A percentile compares a stretch with the other conserved stretches of the same genome.
These are phyloP conservation scores for Cupressus sempervirens DNA, from an alignment of 75 land plant genomes.

Conservation along the genomic window DNA sequence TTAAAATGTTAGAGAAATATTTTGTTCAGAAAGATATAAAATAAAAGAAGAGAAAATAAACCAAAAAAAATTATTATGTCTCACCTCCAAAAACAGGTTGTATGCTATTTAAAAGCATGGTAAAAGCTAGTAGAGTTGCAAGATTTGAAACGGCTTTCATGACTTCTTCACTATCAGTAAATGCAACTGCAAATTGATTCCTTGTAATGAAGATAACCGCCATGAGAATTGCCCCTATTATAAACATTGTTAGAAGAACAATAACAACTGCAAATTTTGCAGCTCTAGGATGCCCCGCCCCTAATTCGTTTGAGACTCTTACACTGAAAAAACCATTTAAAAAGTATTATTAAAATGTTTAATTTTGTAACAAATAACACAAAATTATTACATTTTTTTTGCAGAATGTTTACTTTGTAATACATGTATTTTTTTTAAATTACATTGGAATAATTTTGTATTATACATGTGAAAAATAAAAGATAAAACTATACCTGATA, in stretches of 20 bases:
- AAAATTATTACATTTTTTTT: not conserved
- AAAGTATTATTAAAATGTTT: not conserved
- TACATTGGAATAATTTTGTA: not conserved
- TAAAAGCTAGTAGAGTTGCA: constrained; percentile 21
- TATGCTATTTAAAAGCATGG: constrained; percentile 21
- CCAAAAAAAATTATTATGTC: no score
- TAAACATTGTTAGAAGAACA: constrained; percentile 15
- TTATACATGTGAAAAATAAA: not conserved
- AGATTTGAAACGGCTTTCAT: constrained; percentile 6
- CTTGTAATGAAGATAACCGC: constrained; percentile 11
- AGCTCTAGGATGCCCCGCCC: constrained; percentile 27
- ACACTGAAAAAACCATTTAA: constrained; percentile 14
- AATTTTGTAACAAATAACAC: not conserved
- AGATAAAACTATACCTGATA: not conserved
- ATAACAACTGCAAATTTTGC: constrained; percentile 24
- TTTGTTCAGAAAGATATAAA: no score
- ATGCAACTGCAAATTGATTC: constrained; percentile 24
- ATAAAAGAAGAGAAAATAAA: no score
- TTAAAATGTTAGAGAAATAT: not conserved
- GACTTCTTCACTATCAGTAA: constrained; percentile 19
- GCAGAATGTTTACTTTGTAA: not conserved
- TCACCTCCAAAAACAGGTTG: constrained; percentile 25
- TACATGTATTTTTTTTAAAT: not conserved
- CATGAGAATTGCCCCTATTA: constrained; percentile 19
- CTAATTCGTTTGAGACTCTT: constrained; percentile 36